Conservation (phyloP, 1,284 basidiomycete genomes). For the Trametes hirsuta region DNA sequence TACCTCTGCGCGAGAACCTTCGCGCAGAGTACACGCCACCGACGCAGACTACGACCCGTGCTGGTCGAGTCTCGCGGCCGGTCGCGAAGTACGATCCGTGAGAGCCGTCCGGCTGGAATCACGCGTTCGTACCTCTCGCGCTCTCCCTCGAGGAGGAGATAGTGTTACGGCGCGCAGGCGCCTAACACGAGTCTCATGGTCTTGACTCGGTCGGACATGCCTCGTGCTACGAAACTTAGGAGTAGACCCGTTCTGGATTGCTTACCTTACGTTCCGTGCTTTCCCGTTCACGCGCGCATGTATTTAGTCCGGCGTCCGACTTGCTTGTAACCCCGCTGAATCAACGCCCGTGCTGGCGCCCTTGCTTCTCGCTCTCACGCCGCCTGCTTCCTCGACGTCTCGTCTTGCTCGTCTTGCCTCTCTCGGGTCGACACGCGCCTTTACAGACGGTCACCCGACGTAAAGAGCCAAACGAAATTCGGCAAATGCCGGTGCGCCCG, state of each 20-base stretch:
- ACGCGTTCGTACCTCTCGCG: constrained; percentile 7
- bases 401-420: too few species aligned
- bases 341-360: neutral
- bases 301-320: neutral
- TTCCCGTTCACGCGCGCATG: neutral
- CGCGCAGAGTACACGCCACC: constrained; percentile 25
- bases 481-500: too few species aligned
- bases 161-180: neutral
- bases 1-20: constrained; percentile 1
- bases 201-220: too few species aligned
- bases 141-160: constrained; percentile 13
- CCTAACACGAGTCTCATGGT: too few species aligned
- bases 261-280: too few species aligned
- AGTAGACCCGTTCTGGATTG: too few species aligned
- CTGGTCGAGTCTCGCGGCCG: constrained; percentile 26
- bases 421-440: too few species aligned
- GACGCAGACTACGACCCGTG: constrained; percentile 27
- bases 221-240: too few species aligned
- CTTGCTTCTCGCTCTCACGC: neutral
- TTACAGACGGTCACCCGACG: too few species aligned
- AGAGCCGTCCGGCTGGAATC: constrained; percentile 12
- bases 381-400: neutral
- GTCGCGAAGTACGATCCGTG: constrained; percentile 10
- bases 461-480: too few species aligned
- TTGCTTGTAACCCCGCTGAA: neutral